Base-by-base conservation (phyloP, 768 basidiomycete genomes). In the Tephrocybe sp. region DNA sequence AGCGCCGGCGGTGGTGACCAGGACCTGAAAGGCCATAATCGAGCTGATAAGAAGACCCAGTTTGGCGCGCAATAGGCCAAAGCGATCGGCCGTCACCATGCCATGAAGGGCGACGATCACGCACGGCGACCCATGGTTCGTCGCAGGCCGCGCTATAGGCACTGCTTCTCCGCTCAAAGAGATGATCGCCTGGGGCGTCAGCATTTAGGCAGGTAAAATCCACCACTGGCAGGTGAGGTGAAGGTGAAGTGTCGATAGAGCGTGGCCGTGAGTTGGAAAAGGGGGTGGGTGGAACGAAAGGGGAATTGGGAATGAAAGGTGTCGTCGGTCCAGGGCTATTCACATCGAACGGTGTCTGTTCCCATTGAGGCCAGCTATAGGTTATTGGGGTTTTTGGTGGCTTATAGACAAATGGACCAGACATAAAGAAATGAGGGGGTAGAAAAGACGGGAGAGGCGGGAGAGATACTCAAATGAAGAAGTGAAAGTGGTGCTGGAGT, bases 261-360 rank as follows among this genome's bases (percentile, higher is more conserved):
- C n/a, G n/a, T n/a, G n/a, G n/a, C n/a, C n/a, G n/a, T 25, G 48
- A 40, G 0, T 37, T 39, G 16, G 51, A 53, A 23, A 53, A 56
- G 3, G 55, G 55, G 1, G 55, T 52, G 22, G 33, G 13, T 10
- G 55, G 55, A 31, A 37, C 49, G 11, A 42, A 18, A 0, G 43
- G 12, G 1, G 50, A 30, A 34, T 52, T 50, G 11, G 55, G 55
- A 18, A 56, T 42, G 48, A 56, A 56, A 3, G 55, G 52, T 12
- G 52, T 53, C 13, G 45, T 16, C 2, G 40, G 3, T n/a, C 37
- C 29, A 3, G 55, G 52, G 1, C 31, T 45, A 13, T 39, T n/a
- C 18, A 5, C 30, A 21, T 47, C 47, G 16, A 53, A 56, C 8
- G 55, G 55, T 16, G 48, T 47, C 6, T 42, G 22, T 19, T 52